phyloP scores from a whole-genome alignment of 1,284 basidiomycete genomes.

The Moesziomyces sp. region DNA sequence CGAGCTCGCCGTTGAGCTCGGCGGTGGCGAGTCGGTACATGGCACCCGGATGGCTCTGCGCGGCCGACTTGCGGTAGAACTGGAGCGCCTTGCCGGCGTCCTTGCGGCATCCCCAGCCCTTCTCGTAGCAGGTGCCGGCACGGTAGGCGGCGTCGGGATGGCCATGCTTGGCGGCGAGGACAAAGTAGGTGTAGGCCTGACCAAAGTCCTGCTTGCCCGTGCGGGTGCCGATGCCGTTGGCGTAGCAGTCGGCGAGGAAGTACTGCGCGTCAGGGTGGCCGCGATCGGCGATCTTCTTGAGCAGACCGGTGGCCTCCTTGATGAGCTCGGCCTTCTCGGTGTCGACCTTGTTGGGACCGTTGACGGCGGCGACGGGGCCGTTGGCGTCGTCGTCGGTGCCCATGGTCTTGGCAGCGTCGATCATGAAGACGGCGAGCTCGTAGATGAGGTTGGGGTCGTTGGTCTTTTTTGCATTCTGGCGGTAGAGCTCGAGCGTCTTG shows the following conservation, averaged over 20 bases:
- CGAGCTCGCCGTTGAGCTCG: conserved; percentile 94
- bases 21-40: conserved; percentile 96
- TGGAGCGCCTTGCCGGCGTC: conserved; percentile 91
- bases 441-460: conserved; percentile 97
- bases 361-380: conserved; percentile 24
- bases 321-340: conserved; percentile 73
- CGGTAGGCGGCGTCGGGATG: conserved; percentile 96
- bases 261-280: conserved; percentile 95
- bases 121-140: conserved; percentile 96
- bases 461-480: conserved; percentile 96
- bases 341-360: conserved; percentile 39
- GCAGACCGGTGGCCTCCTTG: conserved; percentile 87
- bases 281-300: conserved; percentile 90
- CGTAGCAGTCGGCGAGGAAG: conserved; percentile 96
- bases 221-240: conserved; percentile 92
- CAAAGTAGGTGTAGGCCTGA: conserved; percentile 92
- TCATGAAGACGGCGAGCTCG: conserved; percentile 98
- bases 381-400: conserved; percentile 37
- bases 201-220: conserved; percentile 91
- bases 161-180: conserved; percentile 96
- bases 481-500: conserved; percentile 94
- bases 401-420: conserved; percentile 77
- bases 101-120: conserved; percentile 95
- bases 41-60: conserved; percentile 89
- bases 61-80: conserved; percentile 90